Evolutionary conservation across 2,329 filamentous ascomycete genomes (phyloP), one percentile per base, ranked within the genome.

Genomic region (Cladophialophora carrionii): DNA sequence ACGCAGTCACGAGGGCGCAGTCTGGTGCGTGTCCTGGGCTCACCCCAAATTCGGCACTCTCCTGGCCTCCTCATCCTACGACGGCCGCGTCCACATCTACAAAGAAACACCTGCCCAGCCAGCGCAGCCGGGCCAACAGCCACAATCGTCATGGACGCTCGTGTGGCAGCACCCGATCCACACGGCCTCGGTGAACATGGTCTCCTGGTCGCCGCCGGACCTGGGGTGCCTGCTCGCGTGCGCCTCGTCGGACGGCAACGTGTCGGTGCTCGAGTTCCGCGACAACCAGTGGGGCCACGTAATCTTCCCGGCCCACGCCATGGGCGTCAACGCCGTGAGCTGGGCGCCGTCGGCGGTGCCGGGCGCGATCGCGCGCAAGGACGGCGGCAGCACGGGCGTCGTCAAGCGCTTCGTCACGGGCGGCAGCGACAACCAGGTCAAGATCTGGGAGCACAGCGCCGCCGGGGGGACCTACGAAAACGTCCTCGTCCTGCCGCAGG

Each of bases 11-110:
- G 95, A 99, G 79, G 94, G 94, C 69, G 92, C 95, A 41, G 94
- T 99, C 65, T 99, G 95, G 95, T 96, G 91, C 77, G 91, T 98
- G 65, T 90, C 93, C 73, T 99, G 95, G 95, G 93, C 94, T 56
- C 95, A 99, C 76, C 95, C 95, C 69, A 98, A 99, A 78, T 98
- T 96, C 79, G 95, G 95, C 81, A 97, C 94, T 78, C 97, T 99
- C 76, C 89, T 99, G 67, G 95, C 95, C 62, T 96, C 92, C 68
- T 91, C 92, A 58, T 92, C 91, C 71, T 99, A 97, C 82, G 95
- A 99, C 79, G 95, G 94, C 79, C 96, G 96, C 80, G 94, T 99
- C 71, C 88, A 98, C 78, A 96, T 99, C 84, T 99, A 94, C 92
- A 92, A 93, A 78, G 95, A 99, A 80, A 74, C 72, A 69, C 77